Conservation (phyloP, 2,329 filamentous ascomycete genomes). For the Fusarium pilosicola region DNA sequence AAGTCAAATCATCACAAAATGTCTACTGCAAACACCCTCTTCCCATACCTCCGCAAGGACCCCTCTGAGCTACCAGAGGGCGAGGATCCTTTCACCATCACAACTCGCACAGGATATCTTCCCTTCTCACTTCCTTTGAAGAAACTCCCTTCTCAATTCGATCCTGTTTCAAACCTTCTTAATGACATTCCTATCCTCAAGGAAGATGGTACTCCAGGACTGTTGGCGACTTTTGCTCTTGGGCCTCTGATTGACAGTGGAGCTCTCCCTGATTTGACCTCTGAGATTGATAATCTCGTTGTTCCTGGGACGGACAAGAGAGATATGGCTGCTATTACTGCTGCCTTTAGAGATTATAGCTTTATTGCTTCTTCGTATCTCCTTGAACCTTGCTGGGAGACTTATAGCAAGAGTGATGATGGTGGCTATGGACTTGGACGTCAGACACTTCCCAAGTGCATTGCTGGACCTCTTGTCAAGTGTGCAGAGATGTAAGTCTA, state of each 20-base stretch:
- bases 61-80: conserved; percentile 30
- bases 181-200: conserved; percentile 35
- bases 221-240: conserved; percentile 28
- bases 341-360: conserved; percentile 32
- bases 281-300: conserved; percentile 31
- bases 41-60: conserved; percentile 33
- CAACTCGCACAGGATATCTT: conserved; percentile 31
- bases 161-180: conserved; percentile 28
- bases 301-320: conserved; percentile 22
- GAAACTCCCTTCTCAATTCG: conserved; percentile 31
- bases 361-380: conserved; percentile 33
- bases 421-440: conserved; percentile 28
- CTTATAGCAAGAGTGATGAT: conserved; percentile 22
- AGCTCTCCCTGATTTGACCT: conserved; percentile 27
- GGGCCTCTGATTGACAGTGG: conserved; percentile 29
- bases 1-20: conserved; percentile 10
- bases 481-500: conserved; percentile 29
- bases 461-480: conserved; percentile 33
- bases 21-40: conserved; percentile 34
- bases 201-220: conserved; percentile 23
- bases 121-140: conserved; percentile 27
- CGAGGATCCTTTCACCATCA: conserved; percentile 34
- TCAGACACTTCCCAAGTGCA: conserved; percentile 32
- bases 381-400: conserved; percentile 33
- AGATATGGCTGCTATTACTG: conserved; percentile 33